A percentile compares a stretch with the other conserved stretches of the same genome.
These are phyloP conservation scores for Inga oerstediana DNA, from an alignment of 306 rosid genomes.

Conservation along the genomic window DNA sequence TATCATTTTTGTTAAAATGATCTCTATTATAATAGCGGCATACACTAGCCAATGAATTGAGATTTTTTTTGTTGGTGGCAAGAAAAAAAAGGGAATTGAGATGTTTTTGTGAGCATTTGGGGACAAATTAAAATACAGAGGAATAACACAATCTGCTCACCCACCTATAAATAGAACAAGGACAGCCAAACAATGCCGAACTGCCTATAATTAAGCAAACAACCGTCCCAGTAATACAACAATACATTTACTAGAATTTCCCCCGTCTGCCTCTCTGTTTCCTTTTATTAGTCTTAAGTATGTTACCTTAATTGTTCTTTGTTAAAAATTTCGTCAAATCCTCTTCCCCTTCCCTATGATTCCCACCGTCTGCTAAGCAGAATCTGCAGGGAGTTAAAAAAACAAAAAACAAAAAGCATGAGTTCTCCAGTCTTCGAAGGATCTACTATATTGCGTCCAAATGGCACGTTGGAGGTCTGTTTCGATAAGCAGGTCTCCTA, in stretches of 20 bases:
- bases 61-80: not conserved
- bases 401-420: not conserved
- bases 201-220: slow-evolving; percentile 25
- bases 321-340: not conserved
- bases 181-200: not conserved
- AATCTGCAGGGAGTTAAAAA: not conserved
- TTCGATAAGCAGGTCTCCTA: not conserved
- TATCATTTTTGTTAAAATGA: not conserved
- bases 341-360: not conserved
- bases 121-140: not conserved
- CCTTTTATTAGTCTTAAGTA: not conserved
- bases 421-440: not conserved
- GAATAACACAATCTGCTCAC: not conserved
- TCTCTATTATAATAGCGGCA: not conserved
- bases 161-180: slow-evolving; percentile 6
- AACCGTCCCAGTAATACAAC: not conserved
- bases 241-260: slow-evolving; percentile 2
- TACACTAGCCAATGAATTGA: not conserved
- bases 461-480: slow-evolving; percentile 24
- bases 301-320: not conserved
- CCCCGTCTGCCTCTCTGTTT: not conserved
- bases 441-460: not conserved
- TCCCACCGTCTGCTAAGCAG: slow-evolving; percentile 4
- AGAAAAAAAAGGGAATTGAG: not conserved
- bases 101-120: not conserved